Percentiles rank a stretch among this genome's conserved stretches.
These are phyloP conservation scores for Mycena olivaceomarginata DNA, from an alignment of 768 basidiomycete genomes.

Conservation along the genomic window DNA sequence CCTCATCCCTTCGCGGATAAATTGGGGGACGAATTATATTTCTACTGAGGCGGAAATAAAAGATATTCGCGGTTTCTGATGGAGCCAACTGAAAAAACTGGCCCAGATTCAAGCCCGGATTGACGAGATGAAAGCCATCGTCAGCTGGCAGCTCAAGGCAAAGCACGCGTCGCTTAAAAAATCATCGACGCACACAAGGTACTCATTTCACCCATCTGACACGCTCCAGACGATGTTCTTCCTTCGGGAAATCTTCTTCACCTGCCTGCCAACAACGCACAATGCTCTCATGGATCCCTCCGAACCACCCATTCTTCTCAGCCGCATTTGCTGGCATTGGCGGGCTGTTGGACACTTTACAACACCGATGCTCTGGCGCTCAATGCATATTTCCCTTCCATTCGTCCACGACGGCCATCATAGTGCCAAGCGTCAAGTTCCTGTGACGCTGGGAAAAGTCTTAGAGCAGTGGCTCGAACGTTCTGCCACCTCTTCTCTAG, in stretches of 20 bases:
- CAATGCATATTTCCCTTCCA: conserved; percentile 16
- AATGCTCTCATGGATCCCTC: conserved; percentile 17
- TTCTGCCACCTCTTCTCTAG: not conserved
- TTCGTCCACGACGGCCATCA: too few relatives aligned
- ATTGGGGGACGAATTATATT: too few relatives aligned
- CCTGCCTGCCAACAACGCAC: conserved; percentile 20
- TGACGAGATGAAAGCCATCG: not conserved
- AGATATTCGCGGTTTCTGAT: too few relatives aligned
- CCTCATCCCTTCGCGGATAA: too few relatives aligned
- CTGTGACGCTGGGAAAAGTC: not conserved
- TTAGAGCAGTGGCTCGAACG: conserved; percentile 5
- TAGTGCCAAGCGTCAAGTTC: too few relatives aligned
- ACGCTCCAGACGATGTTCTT: too few relatives aligned
- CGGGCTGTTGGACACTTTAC: conserved; percentile 13
- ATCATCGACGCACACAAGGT: too few relatives aligned
- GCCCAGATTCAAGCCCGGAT: not conserved
- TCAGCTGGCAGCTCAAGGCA: too few relatives aligned
- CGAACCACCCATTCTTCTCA: conserved; percentile 21
- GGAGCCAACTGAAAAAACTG: too few relatives aligned
- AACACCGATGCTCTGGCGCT: conserved; percentile 24
- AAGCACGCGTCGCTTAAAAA: too few relatives aligned
- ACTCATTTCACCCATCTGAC: too few relatives aligned
- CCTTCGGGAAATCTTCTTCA: conserved; percentile 9
- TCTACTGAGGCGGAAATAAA: too few relatives aligned
- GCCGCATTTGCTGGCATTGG: conserved; percentile 26